phyloP scores from a whole-genome alignment of 495 filamentous ascomycete species.

The Aspergillus wentii region DNA sequence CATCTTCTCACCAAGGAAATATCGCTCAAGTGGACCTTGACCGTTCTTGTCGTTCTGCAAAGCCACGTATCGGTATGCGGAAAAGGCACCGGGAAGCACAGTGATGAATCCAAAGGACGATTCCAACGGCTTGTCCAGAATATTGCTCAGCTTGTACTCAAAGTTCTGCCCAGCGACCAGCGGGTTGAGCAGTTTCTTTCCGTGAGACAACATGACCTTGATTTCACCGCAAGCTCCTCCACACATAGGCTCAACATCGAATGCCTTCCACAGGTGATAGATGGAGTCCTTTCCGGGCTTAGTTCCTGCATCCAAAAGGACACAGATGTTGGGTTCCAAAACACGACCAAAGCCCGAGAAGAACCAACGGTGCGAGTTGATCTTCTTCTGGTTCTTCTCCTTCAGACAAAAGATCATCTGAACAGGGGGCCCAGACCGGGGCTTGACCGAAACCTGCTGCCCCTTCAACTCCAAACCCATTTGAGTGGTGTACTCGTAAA shows the following conservation, averaged over 20 bases:
- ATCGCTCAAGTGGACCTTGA: constrained; percentile 89
- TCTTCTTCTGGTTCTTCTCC: constrained; percentile 99
- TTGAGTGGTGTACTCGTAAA: constrained; percentile 99
- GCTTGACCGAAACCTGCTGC: constrained; percentile 75
- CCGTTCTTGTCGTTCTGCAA: constrained; percentile 95
- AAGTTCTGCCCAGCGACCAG: constrained; percentile 97
- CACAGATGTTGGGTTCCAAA: constrained; percentile 92
- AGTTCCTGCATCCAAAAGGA: constrained; percentile 94
- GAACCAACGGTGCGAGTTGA: constrained; percentile 99
- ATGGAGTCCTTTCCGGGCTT: constrained; percentile 89
- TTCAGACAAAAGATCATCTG: constrained; percentile 99
- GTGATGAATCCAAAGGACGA: constrained; percentile 98
- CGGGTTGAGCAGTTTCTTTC: constrained; percentile 87
- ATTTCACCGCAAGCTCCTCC: constrained; percentile 98
- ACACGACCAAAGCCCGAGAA: constrained; percentile 96
- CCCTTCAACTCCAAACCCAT: constrained; percentile 84
- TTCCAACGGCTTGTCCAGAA: constrained; percentile 96
- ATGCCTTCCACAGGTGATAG: constrained; percentile 97
- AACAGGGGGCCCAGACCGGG: constrained; percentile 70
- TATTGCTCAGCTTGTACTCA: constrained; percentile 99
- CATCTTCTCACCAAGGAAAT: constrained; percentile 97
- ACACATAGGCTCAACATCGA: constrained; percentile 95
- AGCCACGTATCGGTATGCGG: constrained; percentile 90
- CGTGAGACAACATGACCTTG: constrained; percentile 94
- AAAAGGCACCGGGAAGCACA: constrained; percentile 95